phyloP scores from a whole-genome alignment of 495 filamentous ascomycete species.

The Saxispiralis lemnorum region DNA sequence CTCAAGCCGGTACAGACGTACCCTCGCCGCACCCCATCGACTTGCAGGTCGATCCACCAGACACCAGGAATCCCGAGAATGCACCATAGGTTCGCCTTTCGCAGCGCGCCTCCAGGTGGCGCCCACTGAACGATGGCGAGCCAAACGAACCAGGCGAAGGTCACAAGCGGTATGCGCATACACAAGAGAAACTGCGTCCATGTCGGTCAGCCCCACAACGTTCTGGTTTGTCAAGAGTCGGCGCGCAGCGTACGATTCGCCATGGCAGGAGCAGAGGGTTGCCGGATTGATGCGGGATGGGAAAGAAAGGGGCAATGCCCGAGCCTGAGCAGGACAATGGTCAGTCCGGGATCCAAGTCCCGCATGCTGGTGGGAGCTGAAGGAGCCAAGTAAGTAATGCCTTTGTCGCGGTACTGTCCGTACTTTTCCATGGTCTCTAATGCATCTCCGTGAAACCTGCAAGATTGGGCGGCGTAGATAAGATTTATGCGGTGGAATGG shows the following conservation, averaged over 20 bases:
- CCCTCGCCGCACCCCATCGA: slow-evolving; percentile 88
- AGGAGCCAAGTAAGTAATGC: slow-evolving; percentile 25
- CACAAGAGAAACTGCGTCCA: slow-evolving; percentile 46
- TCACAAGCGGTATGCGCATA: slow-evolving; percentile 63
- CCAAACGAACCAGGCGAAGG: slow-evolving; percentile 53
- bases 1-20: slow-evolving; percentile 19
- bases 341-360: not conserved
- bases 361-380: too few relatives aligned
- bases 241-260: slow-evolving; percentile 2
- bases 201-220: not conserved
- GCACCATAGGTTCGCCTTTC: slow-evolving; percentile 73
- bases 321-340: slow-evolving; percentile 42
- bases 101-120: slow-evolving; percentile 57
- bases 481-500: too few relatives aligned
- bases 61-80: slow-evolving; percentile 73
- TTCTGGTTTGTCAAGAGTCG: too few relatives aligned
- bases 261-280: slow-evolving; percentile 38
- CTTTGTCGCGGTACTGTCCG: slow-evolving; percentile 87
- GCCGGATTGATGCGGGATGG: slow-evolving; percentile 44
- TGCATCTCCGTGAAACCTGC: too few relatives aligned
- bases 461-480: too few relatives aligned
- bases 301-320: slow-evolving; percentile 89
- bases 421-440: slow-evolving; percentile 71
- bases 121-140: slow-evolving; percentile 59
- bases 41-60: slow-evolving; percentile 95